These are phyloP conservation scores for Talaromyces sp. DNA, from an alignment of 2,329 filamentous ascomycete species.

Conservation along the genomic window DNA sequence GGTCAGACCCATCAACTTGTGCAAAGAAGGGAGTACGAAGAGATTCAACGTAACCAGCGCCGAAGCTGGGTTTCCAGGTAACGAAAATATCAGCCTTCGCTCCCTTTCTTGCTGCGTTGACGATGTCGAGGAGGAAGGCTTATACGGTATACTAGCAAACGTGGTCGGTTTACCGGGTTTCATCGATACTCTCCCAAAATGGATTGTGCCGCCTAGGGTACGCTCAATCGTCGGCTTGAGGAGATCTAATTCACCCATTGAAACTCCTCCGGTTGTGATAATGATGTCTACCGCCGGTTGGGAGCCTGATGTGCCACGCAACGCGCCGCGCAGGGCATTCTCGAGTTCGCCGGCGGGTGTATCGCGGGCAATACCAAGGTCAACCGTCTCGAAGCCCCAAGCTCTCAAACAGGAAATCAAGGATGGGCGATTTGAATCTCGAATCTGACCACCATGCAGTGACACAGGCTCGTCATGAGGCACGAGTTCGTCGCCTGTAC, in stretches of 20 bases:
- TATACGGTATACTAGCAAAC: conserved; percentile 79
- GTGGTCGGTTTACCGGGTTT: conserved; percentile 98
- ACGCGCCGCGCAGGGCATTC: conserved; percentile 67
- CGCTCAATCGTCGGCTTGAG: conserved; percentile 95
- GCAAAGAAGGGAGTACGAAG: conserved; percentile 84
- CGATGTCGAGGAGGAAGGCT: conserved; percentile 38
- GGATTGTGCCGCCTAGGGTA: conserved; percentile 81
- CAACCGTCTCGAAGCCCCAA: conserved; percentile 73
- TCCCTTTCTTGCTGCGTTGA: conserved; percentile 51
- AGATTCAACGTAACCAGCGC: conserved; percentile 91
- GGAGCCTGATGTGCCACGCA: conserved; percentile 52
- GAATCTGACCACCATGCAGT: conserved; percentile 75
- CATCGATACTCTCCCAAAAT: conserved; percentile 95
- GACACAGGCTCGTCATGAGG: conserved; percentile 60
- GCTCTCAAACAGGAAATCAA: conserved; percentile 72
- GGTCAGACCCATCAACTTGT: conserved; percentile 66
- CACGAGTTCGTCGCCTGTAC: conserved; percentile 92
- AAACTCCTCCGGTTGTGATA: conserved; percentile 89
- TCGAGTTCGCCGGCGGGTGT: conserved; percentile 66
- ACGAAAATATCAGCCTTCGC: conserved; percentile 73
- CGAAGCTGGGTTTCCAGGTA: conserved; percentile 91
- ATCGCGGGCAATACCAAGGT: conserved; percentile 71
- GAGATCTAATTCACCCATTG: conserved; percentile 95
- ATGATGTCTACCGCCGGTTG: conserved; percentile 63
- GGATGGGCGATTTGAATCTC: conserved; percentile 88